Conservation (phyloP, 2,329 filamentous ascomycete species). For the Juglanconis juglandina region DNA sequence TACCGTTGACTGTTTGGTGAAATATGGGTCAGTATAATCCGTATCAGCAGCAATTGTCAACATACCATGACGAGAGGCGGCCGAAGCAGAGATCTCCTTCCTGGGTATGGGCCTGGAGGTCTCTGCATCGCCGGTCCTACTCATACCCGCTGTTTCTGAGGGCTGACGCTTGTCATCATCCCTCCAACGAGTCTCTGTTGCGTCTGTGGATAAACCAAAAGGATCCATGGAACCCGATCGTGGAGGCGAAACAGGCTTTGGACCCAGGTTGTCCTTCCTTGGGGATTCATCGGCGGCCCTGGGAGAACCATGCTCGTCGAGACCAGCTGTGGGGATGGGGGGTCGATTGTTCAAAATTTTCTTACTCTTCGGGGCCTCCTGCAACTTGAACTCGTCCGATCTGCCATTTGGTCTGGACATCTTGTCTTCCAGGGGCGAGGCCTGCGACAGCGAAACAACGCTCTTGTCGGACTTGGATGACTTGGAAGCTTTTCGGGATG, state of each 20-base stretch:
- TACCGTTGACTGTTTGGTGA: slow-evolving; percentile 33
- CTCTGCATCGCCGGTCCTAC: slow-evolving; percentile 33
- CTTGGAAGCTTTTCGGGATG: slow-evolving; percentile 47
- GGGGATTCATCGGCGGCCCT: slow-evolving; percentile 34
- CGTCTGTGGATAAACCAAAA: slow-evolving; percentile 47
- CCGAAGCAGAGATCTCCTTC: slow-evolving; percentile 57
- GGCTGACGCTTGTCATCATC: slow-evolving; percentile 50
- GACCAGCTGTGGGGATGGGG: slow-evolving; percentile 41
- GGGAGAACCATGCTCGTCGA: slow-evolving; percentile 35
- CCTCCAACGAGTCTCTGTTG: slow-evolving; percentile 55
- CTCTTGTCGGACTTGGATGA: slow-evolving; percentile 35
- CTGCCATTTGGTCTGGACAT: slow-evolving; percentile 36
- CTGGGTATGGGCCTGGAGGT: slow-evolving; percentile 53
- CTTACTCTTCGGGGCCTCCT: slow-evolving; percentile 72
- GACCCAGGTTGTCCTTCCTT: slow-evolving; percentile 33
- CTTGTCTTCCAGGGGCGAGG: slow-evolving; percentile 37
- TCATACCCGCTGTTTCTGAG: slow-evolving; percentile 40
- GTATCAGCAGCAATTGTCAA: slow-evolving; percentile 14
- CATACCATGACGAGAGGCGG: slow-evolving; percentile 42
- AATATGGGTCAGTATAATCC: slow-evolving; percentile 15
- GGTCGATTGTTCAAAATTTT: slow-evolving; percentile 41
- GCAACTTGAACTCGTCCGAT: slow-evolving; percentile 68
- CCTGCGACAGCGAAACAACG: slow-evolving; percentile 24
- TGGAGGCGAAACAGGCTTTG: slow-evolving; percentile 31
- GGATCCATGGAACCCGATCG: slow-evolving; percentile 33